Percentiles rank a stretch among this genome's conserved stretches.
phyloP scores from a whole-genome alignment of 805 yeast genomes.

The Martiniozyma abietophila region DNA sequence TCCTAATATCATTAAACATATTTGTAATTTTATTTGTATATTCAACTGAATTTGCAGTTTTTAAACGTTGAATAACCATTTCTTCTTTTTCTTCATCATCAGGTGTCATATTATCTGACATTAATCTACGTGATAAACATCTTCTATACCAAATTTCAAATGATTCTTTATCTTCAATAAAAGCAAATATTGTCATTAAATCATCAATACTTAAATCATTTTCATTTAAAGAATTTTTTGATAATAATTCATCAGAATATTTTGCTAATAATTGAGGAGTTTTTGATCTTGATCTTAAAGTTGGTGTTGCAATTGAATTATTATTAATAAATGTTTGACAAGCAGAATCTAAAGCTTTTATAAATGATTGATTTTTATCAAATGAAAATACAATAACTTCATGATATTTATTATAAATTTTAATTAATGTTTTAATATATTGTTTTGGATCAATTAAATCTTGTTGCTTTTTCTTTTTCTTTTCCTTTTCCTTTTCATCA shows the following conservation, averaged over 20 bases:
- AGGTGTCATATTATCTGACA: conserved; percentile 64
- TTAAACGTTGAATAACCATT: conserved; percentile 71
- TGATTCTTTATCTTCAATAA: conserved; percentile 87
- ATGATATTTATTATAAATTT: conserved; percentile 59
- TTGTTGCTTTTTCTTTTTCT: conserved; percentile 6
- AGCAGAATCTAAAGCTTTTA: conserved; percentile 82
- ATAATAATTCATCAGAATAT: conserved; percentile 77
- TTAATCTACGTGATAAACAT: conserved; percentile 77
- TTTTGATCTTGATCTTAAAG: conserved; percentile 50
- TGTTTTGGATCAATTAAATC: conserved; percentile 50
- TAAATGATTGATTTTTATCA: conserved; percentile 65
- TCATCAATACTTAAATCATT: conserved; percentile 74
- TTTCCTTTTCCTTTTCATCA: background rate
- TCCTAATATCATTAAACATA: conserved; percentile 90
- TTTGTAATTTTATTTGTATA: conserved; percentile 89
- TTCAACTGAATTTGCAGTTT: conserved; percentile 83
- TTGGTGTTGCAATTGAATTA: conserved; percentile 70
- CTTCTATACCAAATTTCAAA: conserved; percentile 92
- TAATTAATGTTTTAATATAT: conserved; percentile 69
- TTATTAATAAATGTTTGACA: conserved; percentile 76
- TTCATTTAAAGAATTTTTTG: conserved; percentile 69
- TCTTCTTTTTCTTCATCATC: conserved; percentile 83
- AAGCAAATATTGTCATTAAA: conserved; percentile 78
- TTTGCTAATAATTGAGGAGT: conserved; percentile 90
- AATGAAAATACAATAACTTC: conserved; percentile 59